A percentile compares a stretch with the other conserved stretches of the same genome.
These are phyloP conservation scores for Chaetomiaceae sp. DNA, from an alignment of 2,329 filamentous ascomycete genomes.

Conservation along the genomic window DNA sequence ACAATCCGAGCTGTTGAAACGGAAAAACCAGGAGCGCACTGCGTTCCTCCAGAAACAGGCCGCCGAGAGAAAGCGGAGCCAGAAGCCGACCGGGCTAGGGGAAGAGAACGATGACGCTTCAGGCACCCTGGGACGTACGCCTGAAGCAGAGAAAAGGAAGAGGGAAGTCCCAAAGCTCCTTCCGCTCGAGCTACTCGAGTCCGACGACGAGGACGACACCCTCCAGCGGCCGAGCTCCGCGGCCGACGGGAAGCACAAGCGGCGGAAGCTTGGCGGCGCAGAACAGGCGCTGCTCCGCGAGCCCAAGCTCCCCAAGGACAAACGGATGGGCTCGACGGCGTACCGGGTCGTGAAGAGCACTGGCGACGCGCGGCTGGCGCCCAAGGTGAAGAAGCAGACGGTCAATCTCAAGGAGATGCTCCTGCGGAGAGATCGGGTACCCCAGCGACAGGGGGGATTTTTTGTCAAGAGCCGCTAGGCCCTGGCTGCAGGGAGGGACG, in stretches of 20 bases:
- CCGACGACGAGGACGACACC: conserved; percentile 40
- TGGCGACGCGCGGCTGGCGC: conserved; percentile 45
- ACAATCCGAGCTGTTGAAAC: conserved; percentile 47
- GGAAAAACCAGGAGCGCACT: conserved; percentile 53
- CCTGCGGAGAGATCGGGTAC: conserved; percentile 41
- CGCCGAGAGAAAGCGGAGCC: conserved; percentile 41
- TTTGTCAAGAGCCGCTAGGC: conserved; percentile 33
- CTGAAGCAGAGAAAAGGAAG: conserved; percentile 30
- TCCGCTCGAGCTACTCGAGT: conserved; percentile 52
- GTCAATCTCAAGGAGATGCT: conserved; percentile 42
- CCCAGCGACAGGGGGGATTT: conserved; percentile 42
- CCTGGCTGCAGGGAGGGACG: background rate
- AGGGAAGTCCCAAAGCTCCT: conserved; percentile 42
- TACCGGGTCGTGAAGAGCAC: conserved; percentile 46
- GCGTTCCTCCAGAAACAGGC: conserved; percentile 53
- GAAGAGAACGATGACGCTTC: conserved; percentile 21
- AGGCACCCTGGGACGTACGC: conserved; percentile 8
- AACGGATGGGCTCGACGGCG: conserved; percentile 49
- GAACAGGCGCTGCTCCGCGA: conserved; percentile 37
- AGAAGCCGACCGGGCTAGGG: conserved; percentile 21
- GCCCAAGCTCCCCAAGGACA: conserved; percentile 41
- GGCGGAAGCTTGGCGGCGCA: conserved; percentile 41
- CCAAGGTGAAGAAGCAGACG: conserved; percentile 42
- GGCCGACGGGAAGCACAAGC: conserved; percentile 34
- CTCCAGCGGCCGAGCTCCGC: conserved; percentile 23